These are phyloP conservation scores for Herpetomonas samuelpessoai DNA, from an alignment of 208 protist genomes.

Conservation along the genomic window DNA sequence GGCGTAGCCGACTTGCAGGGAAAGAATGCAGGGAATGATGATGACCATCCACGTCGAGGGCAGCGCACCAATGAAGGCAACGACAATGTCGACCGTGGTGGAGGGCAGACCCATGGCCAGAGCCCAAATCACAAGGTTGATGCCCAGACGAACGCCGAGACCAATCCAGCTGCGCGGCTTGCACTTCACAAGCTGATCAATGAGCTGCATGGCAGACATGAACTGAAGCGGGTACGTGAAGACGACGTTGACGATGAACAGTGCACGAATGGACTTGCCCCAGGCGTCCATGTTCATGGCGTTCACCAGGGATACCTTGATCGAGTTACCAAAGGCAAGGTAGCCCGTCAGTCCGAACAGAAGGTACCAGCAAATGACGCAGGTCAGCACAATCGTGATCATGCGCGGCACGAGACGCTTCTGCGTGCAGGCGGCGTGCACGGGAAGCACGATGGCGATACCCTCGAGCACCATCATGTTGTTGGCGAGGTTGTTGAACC, in stretches of 20 bases:
- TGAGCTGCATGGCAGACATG: slow-evolving; percentile 73
- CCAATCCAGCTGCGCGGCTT: slow-evolving; percentile 51
- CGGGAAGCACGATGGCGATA: slow-evolving; percentile 68
- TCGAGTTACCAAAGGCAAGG: slow-evolving; percentile 47
- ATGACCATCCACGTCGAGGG: slow-evolving; percentile 68
- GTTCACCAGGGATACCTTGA: slow-evolving; percentile 44
- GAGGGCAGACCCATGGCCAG: slow-evolving; percentile 57
- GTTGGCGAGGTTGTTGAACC: slow-evolving; percentile 69
- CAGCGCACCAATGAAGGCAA: slow-evolving; percentile 69
- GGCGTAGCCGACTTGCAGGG: slow-evolving; percentile 44
- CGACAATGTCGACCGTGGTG: slow-evolving; percentile 64
- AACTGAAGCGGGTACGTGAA: slow-evolving; percentile 79
- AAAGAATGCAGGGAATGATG: slow-evolving; percentile 55
- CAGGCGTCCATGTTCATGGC: slow-evolving; percentile 36
- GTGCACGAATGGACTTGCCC: slow-evolving; percentile 41
- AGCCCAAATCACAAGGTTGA: slow-evolving; percentile 62
- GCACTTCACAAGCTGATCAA: slow-evolving; percentile 50
- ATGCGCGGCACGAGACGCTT: slow-evolving; percentile 49
- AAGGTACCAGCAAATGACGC: slow-evolving; percentile 50
- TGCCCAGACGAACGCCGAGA: slow-evolving; percentile 40
- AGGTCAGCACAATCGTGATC: slow-evolving; percentile 42
- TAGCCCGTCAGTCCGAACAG: slow-evolving; percentile 68
- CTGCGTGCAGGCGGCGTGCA: slow-evolving; percentile 60
- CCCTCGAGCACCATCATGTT: slow-evolving; percentile 82
- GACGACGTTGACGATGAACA: slow-evolving; percentile 56